These are phyloP conservation scores for Monilinia laxa DNA, from an alignment of 2,329 filamentous ascomycete genomes.

Conservation along the genomic window DNA sequence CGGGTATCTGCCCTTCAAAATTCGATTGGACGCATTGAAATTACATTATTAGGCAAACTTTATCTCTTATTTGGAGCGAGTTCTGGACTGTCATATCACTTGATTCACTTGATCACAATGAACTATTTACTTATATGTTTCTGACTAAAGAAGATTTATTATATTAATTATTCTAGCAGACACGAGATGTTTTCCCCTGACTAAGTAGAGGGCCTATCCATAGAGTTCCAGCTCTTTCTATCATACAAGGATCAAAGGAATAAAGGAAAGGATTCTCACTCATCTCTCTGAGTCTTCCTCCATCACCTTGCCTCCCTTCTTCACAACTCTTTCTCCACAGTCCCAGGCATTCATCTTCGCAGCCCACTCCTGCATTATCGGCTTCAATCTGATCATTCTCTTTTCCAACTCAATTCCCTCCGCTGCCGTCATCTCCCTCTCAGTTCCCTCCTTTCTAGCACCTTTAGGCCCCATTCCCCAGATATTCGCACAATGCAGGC, in stretches of 20 bases:
- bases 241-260: background rate
- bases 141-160: too few relatives aligned
- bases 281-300: background rate
- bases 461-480: background rate
- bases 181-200: background rate
- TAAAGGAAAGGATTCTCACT: background rate
- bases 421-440: background rate
- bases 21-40: too few relatives aligned
- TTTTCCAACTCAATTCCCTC: background rate
- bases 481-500: background rate
- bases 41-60: background rate
- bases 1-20: too few relatives aligned
- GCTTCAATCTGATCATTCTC: background rate
- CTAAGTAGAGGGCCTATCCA: background rate
- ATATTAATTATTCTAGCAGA: background rate
- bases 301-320: background rate
- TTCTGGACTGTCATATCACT: too few relatives aligned
- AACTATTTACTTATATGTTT: background rate
- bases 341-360: background rate
- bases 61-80: background rate
- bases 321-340: background rate
- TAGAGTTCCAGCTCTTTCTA: too few relatives aligned
- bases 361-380: background rate
- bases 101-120: too few relatives aligned
- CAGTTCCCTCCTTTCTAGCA: background rate